Base-by-base conservation (phyloP, 352 stramenopile species). In the Thalassiosira mediterranea region DNA sequence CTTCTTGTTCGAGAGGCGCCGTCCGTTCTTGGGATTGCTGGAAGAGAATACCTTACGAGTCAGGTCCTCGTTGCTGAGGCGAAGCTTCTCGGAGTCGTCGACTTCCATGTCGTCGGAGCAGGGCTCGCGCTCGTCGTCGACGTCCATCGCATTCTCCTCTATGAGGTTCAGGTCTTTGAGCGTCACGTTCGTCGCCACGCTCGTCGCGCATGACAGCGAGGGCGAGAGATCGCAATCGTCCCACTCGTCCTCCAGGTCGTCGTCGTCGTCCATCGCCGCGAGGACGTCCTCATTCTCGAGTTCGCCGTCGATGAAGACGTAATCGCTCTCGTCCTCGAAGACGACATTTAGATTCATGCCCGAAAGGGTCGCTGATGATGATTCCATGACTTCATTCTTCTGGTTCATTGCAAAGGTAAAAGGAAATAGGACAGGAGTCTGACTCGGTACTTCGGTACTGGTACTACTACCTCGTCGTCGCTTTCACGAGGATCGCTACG, bases 1-100 rank as follows among this genome's bases (percentile, higher is more conserved):
- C 61, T 88, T 88, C 47, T 88, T 88, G 76, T 88, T 88, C 8
- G 81, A 88, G 23, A 72, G 69, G 28, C 79, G 70, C 34, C 51
- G 61, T 15, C 61, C 61, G n/a, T 46, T 66, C 57, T 66, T 64
- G 0, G 37, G 37, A 48, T 65, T 65, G 34, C 37, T n/a, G n/a
- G n/a, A n/a, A n/a, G n/a, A n/a, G n/a, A n/a, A n/a, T n/a, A n/a
- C n/a, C n/a, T n/a, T n/a, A n/a, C n/a, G n/a, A n/a, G n/a, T n/a
- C n/a, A n/a, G n/a, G n/a, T n/a, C n/a, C n/a, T n/a, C n/a, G n/a
- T n/a, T n/a, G n/a, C n/a, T n/a, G n/a, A n/a, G n/a, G n/a, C n/a
- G n/a, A n/a, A n/a, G n/a, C n/a, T n/a, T n/a, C n/a, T n/a, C n/a
- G n/a, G n/a, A n/a, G n/a, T 34, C 40, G 21, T 26, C 31, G 19